phyloP scores from a whole-genome alignment of 345 rosid genomes.

The Turnera subulata region DNA sequence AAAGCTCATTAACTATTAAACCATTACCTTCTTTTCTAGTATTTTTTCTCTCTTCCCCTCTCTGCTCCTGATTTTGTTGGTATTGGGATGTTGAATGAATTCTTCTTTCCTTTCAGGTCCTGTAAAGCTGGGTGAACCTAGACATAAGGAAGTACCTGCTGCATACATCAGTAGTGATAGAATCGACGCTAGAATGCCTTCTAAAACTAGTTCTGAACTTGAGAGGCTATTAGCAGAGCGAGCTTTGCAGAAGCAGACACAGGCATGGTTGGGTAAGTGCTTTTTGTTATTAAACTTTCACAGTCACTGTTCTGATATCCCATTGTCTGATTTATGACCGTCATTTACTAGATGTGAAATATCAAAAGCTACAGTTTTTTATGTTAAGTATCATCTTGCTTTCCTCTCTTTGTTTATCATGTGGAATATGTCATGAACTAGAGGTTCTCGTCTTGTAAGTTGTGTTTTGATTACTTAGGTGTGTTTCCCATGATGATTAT shows the following conservation, averaged over 20 bases:
- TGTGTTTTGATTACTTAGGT: no score
- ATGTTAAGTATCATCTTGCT: no score
- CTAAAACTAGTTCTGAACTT: slow-evolving; percentile 18
- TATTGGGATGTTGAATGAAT: background rate
- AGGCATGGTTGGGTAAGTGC: slow-evolving; percentile 9
- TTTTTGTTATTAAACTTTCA: background rate
- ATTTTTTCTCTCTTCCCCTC: background rate
- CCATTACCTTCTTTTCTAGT: no score
- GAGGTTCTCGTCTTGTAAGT: no score
- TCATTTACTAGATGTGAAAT: background rate
- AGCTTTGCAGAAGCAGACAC: slow-evolving; percentile 19
- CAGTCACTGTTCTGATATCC: background rate
- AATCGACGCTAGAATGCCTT: slow-evolving; percentile 1
- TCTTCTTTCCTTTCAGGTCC: slow-evolving; percentile 6
- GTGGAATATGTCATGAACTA: background rate
- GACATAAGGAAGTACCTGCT: slow-evolving; percentile 9
- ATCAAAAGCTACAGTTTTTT: no score
- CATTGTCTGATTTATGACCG: no score
- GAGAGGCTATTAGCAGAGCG: slow-evolving; percentile 24
- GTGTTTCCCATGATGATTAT: no score
- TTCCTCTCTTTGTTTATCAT: background rate
- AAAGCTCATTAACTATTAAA: no score
- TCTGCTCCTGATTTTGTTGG: background rate
- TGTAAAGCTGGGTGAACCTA: slow-evolving; percentile 5
- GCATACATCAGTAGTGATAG: background rate